These are phyloP conservation scores for Eutrema salsugineum DNA, from an alignment of 441 rosid species.

Conservation along the genomic window DNA sequence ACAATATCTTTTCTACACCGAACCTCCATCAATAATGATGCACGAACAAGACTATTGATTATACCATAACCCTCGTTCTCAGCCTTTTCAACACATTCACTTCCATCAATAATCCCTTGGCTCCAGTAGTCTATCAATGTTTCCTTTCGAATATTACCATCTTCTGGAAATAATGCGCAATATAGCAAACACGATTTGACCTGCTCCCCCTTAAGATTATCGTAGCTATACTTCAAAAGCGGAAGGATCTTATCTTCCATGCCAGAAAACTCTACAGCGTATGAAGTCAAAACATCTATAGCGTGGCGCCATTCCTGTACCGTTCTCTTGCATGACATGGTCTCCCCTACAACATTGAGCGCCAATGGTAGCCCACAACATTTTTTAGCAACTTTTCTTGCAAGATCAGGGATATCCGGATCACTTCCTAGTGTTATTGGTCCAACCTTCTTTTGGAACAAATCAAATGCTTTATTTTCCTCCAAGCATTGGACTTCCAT, in stretches of 20 bases:
- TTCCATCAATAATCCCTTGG: not conserved
- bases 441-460: conserved; percentile 18
- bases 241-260: conserved; percentile 15
- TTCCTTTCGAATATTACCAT: not conserved
- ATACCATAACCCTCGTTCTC: not conserved
- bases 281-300: not conserved
- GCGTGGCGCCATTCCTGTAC: not conserved
- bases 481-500: not conserved
- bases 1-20: no score
- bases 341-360: conserved; percentile 18
- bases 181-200: not conserved
- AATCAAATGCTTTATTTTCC: not conserved
- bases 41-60: conserved; percentile 8
- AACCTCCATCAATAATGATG: not conserved
- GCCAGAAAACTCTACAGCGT: not conserved
- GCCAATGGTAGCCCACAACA: conserved; percentile 21
- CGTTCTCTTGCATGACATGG: not conserved
- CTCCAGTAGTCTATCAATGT: not conserved
- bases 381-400: not conserved
- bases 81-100: not conserved
- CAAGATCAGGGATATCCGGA: not conserved
- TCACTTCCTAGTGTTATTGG: not conserved
- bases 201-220: not conserved
- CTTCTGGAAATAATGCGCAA: conserved; percentile 27
- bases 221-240: conserved; percentile 34